Evolutionary conservation across 768 basidiomycete species (phyloP), one percentile per base, ranked within the genome.

Genomic region (Kwoniella sp.): DNA sequence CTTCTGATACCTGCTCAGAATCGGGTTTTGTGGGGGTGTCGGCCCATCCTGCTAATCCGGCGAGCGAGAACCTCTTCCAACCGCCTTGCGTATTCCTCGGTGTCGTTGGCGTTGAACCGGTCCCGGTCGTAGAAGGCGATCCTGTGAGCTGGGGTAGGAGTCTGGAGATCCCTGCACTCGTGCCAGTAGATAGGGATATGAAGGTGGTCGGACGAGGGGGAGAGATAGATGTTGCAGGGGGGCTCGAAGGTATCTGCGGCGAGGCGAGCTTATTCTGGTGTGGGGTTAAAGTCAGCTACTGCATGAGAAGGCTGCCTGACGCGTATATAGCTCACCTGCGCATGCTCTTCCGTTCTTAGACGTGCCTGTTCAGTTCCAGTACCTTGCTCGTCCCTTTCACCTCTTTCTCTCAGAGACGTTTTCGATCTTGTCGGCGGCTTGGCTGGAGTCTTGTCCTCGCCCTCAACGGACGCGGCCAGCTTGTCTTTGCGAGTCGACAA

Each of bases 121-220:
- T 45, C 25, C 25, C 57, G 4, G n/a, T n/a, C n/a, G n/a, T n/a
- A n/a, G 26, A 47, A 13, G 30, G 25, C 4, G 48, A 55, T 13
- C 51, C 15, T 0, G 76, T 76, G 25, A 71, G 26, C 73, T 92
- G 91, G 15, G 88, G 84, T 58, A 79, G 65, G 9, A 82, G 55
- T 85, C 86, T 28, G 87, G 74, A 11, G 82, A 82, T 56, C 26
- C 72, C 67, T 0, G 65, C 20, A 28, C 55, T 65, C 1, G 72
- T 63, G 2, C 59, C 70, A 4, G 69, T 70, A 8, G 72, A 75
- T 0, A 70, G 52, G 15, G 63, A 69, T 48, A 70, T 62, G 58
- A 66, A 63, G 47, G 23, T 75, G 47, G 26, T 60, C 17, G 61
- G 53, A 28, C 64, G 61, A 56, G 30, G 34, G 1, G 61, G 59